Base-by-base conservation (phyloP, 441 rosid species). In the Erysimum pusillum region DNA sequence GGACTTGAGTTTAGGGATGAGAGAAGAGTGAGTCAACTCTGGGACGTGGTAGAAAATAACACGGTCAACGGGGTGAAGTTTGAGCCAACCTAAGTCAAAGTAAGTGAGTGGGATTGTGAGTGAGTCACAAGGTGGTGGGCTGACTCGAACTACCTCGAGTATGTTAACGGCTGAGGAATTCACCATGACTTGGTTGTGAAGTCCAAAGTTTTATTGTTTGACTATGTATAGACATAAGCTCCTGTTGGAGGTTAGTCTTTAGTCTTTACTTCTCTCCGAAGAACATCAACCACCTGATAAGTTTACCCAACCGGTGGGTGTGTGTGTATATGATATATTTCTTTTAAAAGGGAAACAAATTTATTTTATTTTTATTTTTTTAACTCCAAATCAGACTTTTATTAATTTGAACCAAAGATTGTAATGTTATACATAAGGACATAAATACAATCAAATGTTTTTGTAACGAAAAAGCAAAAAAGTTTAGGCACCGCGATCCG, bases 41-140 rank as follows among this genome's bases (percentile, higher is more conserved):
- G 74, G n/a, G 53, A 76, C 20, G 4, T 15, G 48, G 72, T 73
- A 83, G 64, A 85, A 81, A 38, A 85, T 58, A 18, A 85, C 70
- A 0, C 71, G 72, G 42, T 83, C 77, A 7, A 75, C 74, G 2
- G 80, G 82, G 4, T 69, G 82, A n/a, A 81, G 72, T 61, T 75
- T 81, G 46, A 81, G 75, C 80, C 77, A 78, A 44, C 54, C 59
- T 6, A 58, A 60, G 80, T 81, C 84, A n/a, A 74, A 78, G 75
- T 66, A 74, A 25, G 80, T 81, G 64, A 69, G 80, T 45, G 67
- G 72, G 35, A 81, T 77, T 38, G 82, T 69, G 78, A 78, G 32
- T 1, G 84, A 78, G 58, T 74, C 25, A 5, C 57, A 62, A 65
- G 76, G 32, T 0, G 76, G 79, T n/a, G 79, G 79, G 28, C 53